Base-by-base conservation (phyloP, 2,329 filamentous ascomycete species). In the Zasmidium angulare region DNA sequence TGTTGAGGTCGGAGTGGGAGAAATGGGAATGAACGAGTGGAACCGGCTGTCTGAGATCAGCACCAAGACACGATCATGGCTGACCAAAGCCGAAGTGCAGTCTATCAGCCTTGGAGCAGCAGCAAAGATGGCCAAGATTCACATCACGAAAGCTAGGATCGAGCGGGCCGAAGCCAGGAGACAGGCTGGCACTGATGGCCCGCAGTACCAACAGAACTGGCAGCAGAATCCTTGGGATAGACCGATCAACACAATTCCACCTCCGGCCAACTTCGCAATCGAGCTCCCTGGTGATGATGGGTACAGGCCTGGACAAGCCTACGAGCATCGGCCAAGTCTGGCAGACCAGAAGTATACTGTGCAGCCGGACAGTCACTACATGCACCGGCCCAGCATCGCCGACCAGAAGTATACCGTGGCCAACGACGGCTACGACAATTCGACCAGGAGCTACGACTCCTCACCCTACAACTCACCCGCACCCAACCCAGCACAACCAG, bases 1-100 rank as follows among this genome's bases (percentile, higher is more conserved):
- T 65, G 95, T 98, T 46, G 93, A 98, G 72, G 88, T 96, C 17
- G 95, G 93, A 1, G 93, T 98, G 2, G 93, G 93, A 55, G 95
- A 98, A 72, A 98, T 97, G 73, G 93, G 90, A 53, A 98, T 99
- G 92, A 99, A 98, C 24, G 95, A 98, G 74, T 99, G 95, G 95
- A 86, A 91, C 69, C 86, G 93, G 2, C 79, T 98, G n/a, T 89
- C 90, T 23, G 93, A 97, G 54, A 98, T 99, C 77, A 96, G 91
- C 78, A 97, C 91, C 14, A 89, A 89, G 71, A 99, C 95, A 0
- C 85, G 90, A 66, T 86, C 89, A 63, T 99, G 98, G 72, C 84
- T 99, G 55, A 79, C 82, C 7, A 88, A 88, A 62, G 81, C 84
- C 11, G 86, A 86, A 0, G 88, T 96, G 59, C 90, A 96, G 72